Evolutionary conservation across 495 filamentous ascomycete species (phyloP).

Genomic region (Penicillium waksmanii): DNA sequence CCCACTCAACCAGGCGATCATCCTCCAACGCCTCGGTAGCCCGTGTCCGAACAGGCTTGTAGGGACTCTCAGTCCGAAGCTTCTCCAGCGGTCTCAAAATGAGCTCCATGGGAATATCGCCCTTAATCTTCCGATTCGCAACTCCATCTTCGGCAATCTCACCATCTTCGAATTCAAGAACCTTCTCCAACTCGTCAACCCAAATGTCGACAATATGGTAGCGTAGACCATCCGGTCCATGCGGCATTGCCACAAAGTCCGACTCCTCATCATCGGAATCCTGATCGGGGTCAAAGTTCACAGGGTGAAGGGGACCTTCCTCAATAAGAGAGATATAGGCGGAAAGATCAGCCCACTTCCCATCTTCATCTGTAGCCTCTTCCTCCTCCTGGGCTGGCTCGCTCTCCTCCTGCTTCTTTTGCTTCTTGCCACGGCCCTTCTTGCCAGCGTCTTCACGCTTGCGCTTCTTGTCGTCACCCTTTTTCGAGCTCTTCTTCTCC

Average conservation of each 20-base stretch:
- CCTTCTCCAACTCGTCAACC: conserved; percentile 80
- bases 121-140: conserved; percentile 36
- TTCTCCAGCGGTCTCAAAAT: conserved; percentile 64
- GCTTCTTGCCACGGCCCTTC: conserved; percentile 49
- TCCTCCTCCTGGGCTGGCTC: conserved; percentile 17
- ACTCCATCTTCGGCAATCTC: conserved; percentile 34
- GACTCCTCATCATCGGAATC: conserved; percentile 31
- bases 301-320: conserved; percentile 47
- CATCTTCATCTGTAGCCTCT: conserved; percentile 37
- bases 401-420: conserved; percentile 32
- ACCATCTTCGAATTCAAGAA: conserved; percentile 54
- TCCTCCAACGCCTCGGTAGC: conserved; percentile 76
- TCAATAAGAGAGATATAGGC: conserved; percentile 48
- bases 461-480: conserved; percentile 31
- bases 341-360: conserved; percentile 43
- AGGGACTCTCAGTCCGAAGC: conserved; percentile 58
- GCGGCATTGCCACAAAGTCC: conserved; percentile 47
- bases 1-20: conserved; percentile 68
- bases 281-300: conserved; percentile 49
- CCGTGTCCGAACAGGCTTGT: conserved; percentile 72
- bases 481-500: conserved; percentile 19
- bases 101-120: conserved; percentile 50
- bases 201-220: conserved; percentile 92
- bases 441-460: conserved; percentile 33
- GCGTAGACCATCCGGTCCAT: conserved; percentile 75